Evolutionary conservation across 106 monocot genomes (phyloP), one percentile per base, ranked within the genome.

Genomic region (Narthecium ossifragum): DNA sequence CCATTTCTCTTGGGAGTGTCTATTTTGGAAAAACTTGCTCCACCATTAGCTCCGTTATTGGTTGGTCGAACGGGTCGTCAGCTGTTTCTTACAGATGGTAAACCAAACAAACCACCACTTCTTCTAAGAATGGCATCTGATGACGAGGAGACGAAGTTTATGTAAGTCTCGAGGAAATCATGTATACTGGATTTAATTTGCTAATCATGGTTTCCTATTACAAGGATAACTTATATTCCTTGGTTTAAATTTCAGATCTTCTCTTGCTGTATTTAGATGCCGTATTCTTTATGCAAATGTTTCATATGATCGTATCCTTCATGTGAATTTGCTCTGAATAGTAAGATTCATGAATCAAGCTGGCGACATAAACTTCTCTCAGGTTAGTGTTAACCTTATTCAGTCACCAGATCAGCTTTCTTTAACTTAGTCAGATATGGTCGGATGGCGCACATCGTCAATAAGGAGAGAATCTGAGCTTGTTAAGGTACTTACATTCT

Each of bases 391-490:
- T n/a, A n/a, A n/a, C n/a, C n/a, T n/a, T n/a, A n/a, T n/a, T n/a
- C n/a, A n/a, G n/a, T n/a, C n/a, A n/a, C n/a, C n/a, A n/a, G 6
- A 36, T 15, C 46, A 62, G 41, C 70, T 79, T 79, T 73, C 80
- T 72, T 86, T n/a, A 83, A 48, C 61, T 51, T 53, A 31, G 26
- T 33, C 58, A 99, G 90, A 99, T 70, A 81, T 99, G 98, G 98
- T 99, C 23, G 98, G 98, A 31, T 99, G 98, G 98, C 79, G 91
- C 36, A 99, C 87, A 31, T 91, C 98, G 47, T 99, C 98, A 36
- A 91, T 99, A 38, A 87, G 98, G 61, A 91, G 91, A 75, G 91
- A 98, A 68, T 36, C 76, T 27, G 87, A 88, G 17, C 88, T 99
- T 53, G 57, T 74, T 39, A 79, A 84, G 98, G 98, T 98, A 75